Evolutionary conservation across 1,284 basidiomycete genomes (phyloP).

Genomic region (Coriolopsis trogii): DNA sequence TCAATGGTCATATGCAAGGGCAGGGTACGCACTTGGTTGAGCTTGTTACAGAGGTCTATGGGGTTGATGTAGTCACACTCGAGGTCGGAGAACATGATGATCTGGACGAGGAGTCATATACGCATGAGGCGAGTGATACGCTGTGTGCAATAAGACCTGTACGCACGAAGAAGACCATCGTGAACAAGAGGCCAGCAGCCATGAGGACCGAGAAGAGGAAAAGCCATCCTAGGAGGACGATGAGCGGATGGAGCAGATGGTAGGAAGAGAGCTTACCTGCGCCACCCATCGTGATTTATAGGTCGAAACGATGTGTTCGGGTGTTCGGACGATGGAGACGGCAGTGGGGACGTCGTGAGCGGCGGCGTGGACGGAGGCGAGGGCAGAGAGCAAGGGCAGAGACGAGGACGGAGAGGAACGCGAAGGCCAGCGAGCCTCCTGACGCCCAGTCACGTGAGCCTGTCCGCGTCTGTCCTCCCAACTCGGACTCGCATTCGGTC

Average conservation of each 20-base stretch:
- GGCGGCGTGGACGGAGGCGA: not conserved
- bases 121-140: not conserved
- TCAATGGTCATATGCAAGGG: slow-evolving; percentile 4
- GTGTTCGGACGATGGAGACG: not conserved
- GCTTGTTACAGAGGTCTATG: slow-evolving; percentile 99
- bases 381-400: no score
- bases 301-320: not conserved
- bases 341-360: not conserved
- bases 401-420: no score
- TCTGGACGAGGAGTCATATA: slow-evolving; percentile 53
- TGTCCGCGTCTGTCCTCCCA: no score
- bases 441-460: no score
- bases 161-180: slow-evolving; percentile 98
- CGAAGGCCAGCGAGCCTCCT: no score
- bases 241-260: not conserved
- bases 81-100: slow-evolving; percentile 99
- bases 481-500: no score
- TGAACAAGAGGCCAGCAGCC: slow-evolving; percentile 92
- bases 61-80: slow-evolving; percentile 99
- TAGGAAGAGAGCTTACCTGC: slow-evolving; percentile 28
- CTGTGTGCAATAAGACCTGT: not conserved
- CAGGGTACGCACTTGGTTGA: slow-evolving; percentile 80
- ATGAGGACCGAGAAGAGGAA: slow-evolving; percentile 93
- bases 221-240: slow-evolving; percentile 86
- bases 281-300: slow-evolving; percentile 33